Conservation (phyloP, 1,139 yeast genomes). For the Wickerhamomyces sp. region DNA sequence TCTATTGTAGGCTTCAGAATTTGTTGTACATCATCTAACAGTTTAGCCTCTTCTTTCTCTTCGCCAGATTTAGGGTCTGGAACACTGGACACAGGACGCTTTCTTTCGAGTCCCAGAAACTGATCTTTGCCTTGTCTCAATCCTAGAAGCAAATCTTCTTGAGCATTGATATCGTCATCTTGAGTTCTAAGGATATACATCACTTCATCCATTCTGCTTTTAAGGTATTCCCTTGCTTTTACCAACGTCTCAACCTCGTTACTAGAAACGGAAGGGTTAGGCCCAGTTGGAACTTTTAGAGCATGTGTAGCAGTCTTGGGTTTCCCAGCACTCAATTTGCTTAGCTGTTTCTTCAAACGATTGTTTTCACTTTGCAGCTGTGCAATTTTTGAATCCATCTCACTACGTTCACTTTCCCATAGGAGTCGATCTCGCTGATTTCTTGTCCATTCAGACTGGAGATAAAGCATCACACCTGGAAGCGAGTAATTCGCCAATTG, state of each 20-base stretch:
- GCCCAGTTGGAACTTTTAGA: neutral
- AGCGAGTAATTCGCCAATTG: constrained; percentile 21
- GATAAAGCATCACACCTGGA: constrained; percentile 51
- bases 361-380: constrained; percentile 59
- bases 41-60: neutral
- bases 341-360: constrained; percentile 23
- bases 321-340: constrained; percentile 3
- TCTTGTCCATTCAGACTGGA: constrained; percentile 53
- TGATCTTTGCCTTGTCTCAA: constrained; percentile 1
- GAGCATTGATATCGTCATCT: constrained; percentile 6
- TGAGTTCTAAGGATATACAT: constrained; percentile 28
- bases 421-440: constrained; percentile 52
- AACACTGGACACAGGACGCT: neutral
- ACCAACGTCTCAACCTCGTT: constrained; percentile 12
- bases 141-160: neutral
- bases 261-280: neutral
- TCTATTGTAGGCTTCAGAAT: neutral
- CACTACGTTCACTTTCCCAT: constrained; percentile 55
- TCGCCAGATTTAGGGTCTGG: neutral
- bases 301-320: constrained; percentile 2
- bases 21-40: neutral
- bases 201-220: constrained; percentile 31
- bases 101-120: neutral
- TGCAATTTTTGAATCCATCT: constrained; percentile 53
- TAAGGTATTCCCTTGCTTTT: constrained; percentile 25